Evolutionary conservation across 2,329 filamentous ascomycete species (phyloP), one percentile per base, ranked within the genome.

Genomic region (Verticillium dahliae): DNA sequence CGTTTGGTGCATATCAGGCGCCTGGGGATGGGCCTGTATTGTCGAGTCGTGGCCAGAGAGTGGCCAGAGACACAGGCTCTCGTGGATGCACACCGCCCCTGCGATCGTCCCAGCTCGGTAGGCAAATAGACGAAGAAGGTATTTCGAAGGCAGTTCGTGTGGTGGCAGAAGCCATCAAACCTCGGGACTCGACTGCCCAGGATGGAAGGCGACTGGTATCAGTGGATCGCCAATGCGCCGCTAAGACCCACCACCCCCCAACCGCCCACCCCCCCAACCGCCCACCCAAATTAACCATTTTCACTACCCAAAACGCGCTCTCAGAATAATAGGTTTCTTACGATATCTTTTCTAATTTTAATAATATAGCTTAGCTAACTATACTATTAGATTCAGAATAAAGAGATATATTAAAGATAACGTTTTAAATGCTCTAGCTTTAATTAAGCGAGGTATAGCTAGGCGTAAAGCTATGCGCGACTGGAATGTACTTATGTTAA

Each of bases 1-100:
- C 38, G 15, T 18, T 58, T 58, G 41, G 57, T 58, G 57, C 57
- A 58, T 58, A 58, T 50, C 57, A 13, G 57, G 27, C 31, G 39
- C 38, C 27, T 31, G 27, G 7, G 2, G n/a, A 3, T 37, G 22
- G 18, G 55, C 55, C 55, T 7, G 6, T n/a, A 38, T 22, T 15
- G 55, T 34, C 33, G 35, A 31, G n/a, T 52, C 22, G 45, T 18
- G 45, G n/a, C 45, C 45, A 27, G n/a, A 52, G 55, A 9, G 45
- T 18, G 45, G n/a, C 45, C 45, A 27, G n/a, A 52, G 55, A 9
- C 31, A 27, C 10, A 6, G 33, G 55, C 33, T 35, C 54, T 14
- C n/a, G 45, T 13, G 54, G 15, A 33, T 58, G 57, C 57, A 58
- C 45, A 58, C 57, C 57, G 57, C 57, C 22, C 45, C 27, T 31